A percentile compares a stretch with the other conserved stretches of the same genome.
These are phyloP conservation scores for Psilocybe sp. DNA, from an alignment of 768 basidiomycete species.

Conservation along the genomic window DNA sequence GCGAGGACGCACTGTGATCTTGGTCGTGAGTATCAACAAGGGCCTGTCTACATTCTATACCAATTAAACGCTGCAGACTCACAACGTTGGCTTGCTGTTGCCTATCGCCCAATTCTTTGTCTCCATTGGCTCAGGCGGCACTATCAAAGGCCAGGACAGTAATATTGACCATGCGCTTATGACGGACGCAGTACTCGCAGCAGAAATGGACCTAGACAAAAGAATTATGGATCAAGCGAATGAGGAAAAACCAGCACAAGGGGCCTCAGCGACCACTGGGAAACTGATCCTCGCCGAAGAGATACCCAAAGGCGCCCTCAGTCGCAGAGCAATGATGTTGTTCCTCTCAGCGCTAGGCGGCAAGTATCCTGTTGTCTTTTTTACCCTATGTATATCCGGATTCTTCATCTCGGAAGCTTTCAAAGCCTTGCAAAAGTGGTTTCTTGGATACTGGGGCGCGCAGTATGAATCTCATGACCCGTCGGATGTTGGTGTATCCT, in stretches of 20 bases:
- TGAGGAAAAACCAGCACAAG: slow-evolving; percentile 19
- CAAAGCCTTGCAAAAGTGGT: slow-evolving; percentile 36
- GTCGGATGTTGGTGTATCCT: no score
- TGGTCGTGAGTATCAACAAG: slow-evolving; percentile 50
- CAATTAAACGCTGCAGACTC: slow-evolving; percentile 25
- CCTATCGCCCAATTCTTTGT: slow-evolving; percentile 58
- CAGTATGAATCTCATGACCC: slow-evolving; percentile 10
- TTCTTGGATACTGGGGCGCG: slow-evolving; percentile 42
- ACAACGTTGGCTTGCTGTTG: slow-evolving; percentile 45
- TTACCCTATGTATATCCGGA: slow-evolving; percentile 21
- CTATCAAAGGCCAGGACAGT: slow-evolving; percentile 43
- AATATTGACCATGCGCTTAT: slow-evolving; percentile 38
- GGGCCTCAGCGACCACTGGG: slow-evolving; percentile 26
- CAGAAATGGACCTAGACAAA: slow-evolving; percentile 27
- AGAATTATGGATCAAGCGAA: slow-evolving; percentile 18
- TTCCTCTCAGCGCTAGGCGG: slow-evolving; percentile 35
- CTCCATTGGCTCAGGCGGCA: slow-evolving; percentile 49
- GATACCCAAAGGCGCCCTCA: slow-evolving; percentile 34
- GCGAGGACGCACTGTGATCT: slow-evolving; percentile 69
- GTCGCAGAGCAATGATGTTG: slow-evolving; percentile 27
- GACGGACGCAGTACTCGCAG: slow-evolving; percentile 32
- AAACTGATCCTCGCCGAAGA: slow-evolving; percentile 65
- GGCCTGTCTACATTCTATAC: background rate
- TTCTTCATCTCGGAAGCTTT: slow-evolving; percentile 22
- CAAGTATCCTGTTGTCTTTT: slow-evolving; percentile 31